Evolutionary conservation across 202 grass and related monocot genomes (phyloP).

Genomic region (Dendrocalamus latiflorus): DNA sequence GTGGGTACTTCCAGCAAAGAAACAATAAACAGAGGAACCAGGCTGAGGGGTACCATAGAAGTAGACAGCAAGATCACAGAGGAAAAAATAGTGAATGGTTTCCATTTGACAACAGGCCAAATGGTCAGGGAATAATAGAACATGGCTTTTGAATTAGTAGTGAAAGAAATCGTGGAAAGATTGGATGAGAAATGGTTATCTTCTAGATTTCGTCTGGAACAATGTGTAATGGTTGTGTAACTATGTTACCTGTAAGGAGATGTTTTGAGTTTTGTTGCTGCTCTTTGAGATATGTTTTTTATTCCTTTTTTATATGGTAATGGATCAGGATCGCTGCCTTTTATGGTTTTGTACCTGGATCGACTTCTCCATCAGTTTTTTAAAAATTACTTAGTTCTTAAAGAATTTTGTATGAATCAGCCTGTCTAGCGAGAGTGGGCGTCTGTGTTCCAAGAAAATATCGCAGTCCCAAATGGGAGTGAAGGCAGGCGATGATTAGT

Average conservation of each 20-base stretch:
- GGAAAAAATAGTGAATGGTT: slow-evolving; percentile 24
- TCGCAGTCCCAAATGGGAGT: too few species aligned
- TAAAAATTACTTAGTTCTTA: too few species aligned
- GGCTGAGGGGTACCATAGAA: slow-evolving; percentile 9
- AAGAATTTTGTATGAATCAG: too few species aligned
- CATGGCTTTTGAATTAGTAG: background rate
- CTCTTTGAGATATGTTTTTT: too few species aligned
- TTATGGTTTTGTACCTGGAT: background rate
- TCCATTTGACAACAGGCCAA: slow-evolving; percentile 17
- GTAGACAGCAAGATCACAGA: slow-evolving; percentile 24
- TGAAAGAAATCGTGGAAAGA: background rate
- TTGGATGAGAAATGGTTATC: background rate
- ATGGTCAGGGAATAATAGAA: background rate
- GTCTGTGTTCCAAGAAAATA: too few species aligned
- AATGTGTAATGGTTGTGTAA: background rate
- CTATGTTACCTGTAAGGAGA: background rate
- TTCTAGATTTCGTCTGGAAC: background rate
- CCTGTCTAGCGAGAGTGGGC: too few species aligned
- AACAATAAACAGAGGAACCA: slow-evolving; percentile 30
- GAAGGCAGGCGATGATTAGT: too few species aligned
- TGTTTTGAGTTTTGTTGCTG: too few species aligned
- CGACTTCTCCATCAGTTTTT: too few species aligned
- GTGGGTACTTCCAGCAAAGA: slow-evolving; percentile 24
- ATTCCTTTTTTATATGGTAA: too few species aligned
- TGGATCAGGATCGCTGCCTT: too few species aligned